These are phyloP conservation scores for Chalciporus piperatus DNA, from an alignment of 768 basidiomycete species.

Conservation along the genomic window DNA sequence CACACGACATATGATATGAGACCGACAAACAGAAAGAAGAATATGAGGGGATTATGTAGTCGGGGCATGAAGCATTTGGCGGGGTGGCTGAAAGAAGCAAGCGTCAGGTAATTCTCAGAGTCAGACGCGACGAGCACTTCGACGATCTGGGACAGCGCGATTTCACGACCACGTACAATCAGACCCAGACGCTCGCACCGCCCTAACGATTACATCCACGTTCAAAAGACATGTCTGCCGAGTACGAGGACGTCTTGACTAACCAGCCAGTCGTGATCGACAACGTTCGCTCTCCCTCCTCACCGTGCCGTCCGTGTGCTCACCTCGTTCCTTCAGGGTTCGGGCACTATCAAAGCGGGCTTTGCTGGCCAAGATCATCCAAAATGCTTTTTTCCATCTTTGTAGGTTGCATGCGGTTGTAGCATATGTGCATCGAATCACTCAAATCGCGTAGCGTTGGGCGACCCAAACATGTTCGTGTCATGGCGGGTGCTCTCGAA, in stretches of 20 bases:
- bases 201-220: slow-evolving; percentile 8
- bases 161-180: slow-evolving; percentile 5
- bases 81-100: slow-evolving; percentile 16
- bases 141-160: background rate
- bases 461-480: slow-evolving; percentile 93
- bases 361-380: slow-evolving; percentile 99
- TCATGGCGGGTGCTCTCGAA: slow-evolving; percentile 97
- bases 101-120: background rate
- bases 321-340: slow-evolving; percentile 62
- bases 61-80: slow-evolving; percentile 16
- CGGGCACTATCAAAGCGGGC: slow-evolving; percentile 97
- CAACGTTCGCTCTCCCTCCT: slow-evolving; percentile 61
- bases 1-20: slow-evolving; percentile 24
- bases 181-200: background rate
- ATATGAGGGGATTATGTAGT: slow-evolving; percentile 8
- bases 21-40: slow-evolving; percentile 18
- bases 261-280: slow-evolving; percentile 99
- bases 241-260: slow-evolving; percentile 91
- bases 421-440: background rate
- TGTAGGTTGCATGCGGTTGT: slow-evolving; percentile 55
- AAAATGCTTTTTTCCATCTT: slow-evolving; percentile 99
- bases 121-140: background rate
- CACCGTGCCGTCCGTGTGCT: slow-evolving; percentile 23
- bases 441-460: slow-evolving; percentile 65
- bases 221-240: slow-evolving; percentile 61